Conservation (phyloP, 2,329 filamentous ascomycete genomes). For the Cladosporium sp. region DNA sequence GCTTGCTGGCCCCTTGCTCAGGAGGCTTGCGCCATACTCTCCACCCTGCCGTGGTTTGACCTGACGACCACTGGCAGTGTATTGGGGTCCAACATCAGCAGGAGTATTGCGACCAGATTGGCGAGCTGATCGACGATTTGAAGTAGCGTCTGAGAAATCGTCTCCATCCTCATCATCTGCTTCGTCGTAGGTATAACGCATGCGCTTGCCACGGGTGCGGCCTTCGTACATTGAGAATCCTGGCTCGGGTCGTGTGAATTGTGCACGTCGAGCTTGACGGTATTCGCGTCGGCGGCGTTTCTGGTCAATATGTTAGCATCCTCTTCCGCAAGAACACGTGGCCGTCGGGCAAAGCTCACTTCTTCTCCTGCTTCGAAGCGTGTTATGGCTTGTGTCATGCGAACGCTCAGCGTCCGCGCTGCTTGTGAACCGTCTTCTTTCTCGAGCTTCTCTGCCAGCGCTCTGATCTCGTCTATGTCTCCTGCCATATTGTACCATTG, state of each 20-base stretch:
- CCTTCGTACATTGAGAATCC: conserved; percentile 95
- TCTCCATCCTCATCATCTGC: conserved; percentile 69
- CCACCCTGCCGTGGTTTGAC: conserved; percentile 63
- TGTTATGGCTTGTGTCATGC: conserved; percentile 74
- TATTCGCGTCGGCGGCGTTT: conserved; percentile 94
- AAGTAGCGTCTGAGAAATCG: conserved; percentile 64
- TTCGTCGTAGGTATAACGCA: conserved; percentile 94
- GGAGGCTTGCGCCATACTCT: conserved; percentile 59
- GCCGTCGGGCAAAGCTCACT: conserved; percentile 31
- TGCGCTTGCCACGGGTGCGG: conserved; percentile 88
- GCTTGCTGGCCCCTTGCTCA: conserved; percentile 50
- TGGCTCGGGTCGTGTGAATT: conserved; percentile 80
- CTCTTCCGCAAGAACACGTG: neutral
- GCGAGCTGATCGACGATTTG: conserved; percentile 59
- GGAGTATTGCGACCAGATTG: conserved; percentile 67
- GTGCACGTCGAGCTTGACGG: conserved; percentile 75
- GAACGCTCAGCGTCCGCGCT: conserved; percentile 71
- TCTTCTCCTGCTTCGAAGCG: conserved; percentile 92
- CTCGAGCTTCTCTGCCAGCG: conserved; percentile 70
- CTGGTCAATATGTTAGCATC: conserved; percentile 40
- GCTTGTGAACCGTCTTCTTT: conserved; percentile 74
- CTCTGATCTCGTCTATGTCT: conserved; percentile 77
- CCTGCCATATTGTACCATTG: conserved; percentile 95
- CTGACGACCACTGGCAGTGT: conserved; percentile 84
- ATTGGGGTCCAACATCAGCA: conserved; percentile 61